Percentiles rank a stretch among this genome's conserved stretches.
Conservation (phyloP, 2,329 filamentous ascomycete species). For the Claviceps purpurea region DNA sequence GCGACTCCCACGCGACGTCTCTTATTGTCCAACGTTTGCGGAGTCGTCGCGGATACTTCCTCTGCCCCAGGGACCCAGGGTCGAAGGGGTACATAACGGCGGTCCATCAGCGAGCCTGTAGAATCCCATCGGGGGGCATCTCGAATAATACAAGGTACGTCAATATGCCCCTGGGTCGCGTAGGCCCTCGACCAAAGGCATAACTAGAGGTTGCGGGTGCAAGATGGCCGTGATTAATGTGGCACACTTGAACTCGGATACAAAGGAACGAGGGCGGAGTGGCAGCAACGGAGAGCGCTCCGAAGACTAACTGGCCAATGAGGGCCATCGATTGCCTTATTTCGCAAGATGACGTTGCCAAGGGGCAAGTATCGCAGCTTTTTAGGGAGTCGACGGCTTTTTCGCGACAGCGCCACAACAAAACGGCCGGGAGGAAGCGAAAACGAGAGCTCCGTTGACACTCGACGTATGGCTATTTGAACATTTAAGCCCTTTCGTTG, state of each 20-base stretch:
- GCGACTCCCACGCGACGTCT: conserved; percentile 13
- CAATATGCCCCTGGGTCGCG: background rate
- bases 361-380: too few species aligned
- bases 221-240: background rate
- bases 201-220: background rate
- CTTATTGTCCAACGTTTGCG: conserved; percentile 5
- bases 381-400: too few species aligned
- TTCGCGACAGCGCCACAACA: too few species aligned
- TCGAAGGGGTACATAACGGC: conserved; percentile 2
- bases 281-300: background rate
- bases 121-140: too few species aligned
- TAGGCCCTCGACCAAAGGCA: background rate
- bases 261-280: background rate
- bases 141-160: background rate
- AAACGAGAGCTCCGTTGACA: too few species aligned
- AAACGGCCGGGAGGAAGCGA: too few species aligned
- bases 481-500: too few species aligned
- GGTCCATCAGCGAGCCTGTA: conserved; percentile 1
- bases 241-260: background rate
- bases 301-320: background rate
- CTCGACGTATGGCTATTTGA: too few species aligned
- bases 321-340: background rate
- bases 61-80: background rate
- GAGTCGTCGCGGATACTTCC: background rate
- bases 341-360: background rate